Conservation (phyloP, 2,329 filamentous ascomycete species). For the Metarhizium rileyi region DNA sequence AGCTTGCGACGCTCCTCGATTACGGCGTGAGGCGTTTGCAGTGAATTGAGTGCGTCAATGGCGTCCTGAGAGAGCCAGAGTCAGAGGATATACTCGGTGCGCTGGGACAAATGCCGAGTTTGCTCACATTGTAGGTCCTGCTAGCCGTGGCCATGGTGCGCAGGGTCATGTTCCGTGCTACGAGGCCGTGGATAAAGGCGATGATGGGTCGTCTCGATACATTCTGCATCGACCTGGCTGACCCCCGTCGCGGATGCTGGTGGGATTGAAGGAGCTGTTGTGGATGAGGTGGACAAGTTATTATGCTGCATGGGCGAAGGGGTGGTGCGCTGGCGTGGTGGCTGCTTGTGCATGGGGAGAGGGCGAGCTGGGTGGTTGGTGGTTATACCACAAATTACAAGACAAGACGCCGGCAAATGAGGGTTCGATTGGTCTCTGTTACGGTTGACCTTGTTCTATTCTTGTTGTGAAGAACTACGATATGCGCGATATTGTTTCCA, state of each 20-base stretch:
- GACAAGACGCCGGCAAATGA: neutral
- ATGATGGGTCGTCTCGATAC: conserved; percentile 17
- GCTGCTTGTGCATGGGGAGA: neutral
- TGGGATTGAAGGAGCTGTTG: neutral
- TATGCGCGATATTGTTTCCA: neutral
- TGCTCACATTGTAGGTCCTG: conserved; percentile 26
- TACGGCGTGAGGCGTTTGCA: conserved; percentile 79
- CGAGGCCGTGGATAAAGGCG: conserved; percentile 13
- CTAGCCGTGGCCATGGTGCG: conserved; percentile 19
- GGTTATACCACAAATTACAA: no score
- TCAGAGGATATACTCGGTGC: neutral
- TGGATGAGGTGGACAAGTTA: conserved; percentile 1
- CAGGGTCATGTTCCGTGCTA: conserved; percentile 9
- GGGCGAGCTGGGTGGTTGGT: neutral
- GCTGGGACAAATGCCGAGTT: neutral
- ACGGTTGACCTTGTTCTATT: neutral
- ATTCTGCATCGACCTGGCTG: conserved; percentile 21
- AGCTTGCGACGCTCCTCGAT: conserved; percentile 71
- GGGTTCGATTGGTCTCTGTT: neutral
- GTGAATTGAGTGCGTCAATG: conserved; percentile 73
- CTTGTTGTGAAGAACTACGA: neutral
- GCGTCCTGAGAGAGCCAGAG: conserved; percentile 55
- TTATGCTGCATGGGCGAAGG: neutral
- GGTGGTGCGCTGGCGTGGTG: neutral
- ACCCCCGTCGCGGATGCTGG: neutral